Base-by-base conservation (phyloP, 345 rosid genomes). In the Rhizophora apiculata region DNA sequence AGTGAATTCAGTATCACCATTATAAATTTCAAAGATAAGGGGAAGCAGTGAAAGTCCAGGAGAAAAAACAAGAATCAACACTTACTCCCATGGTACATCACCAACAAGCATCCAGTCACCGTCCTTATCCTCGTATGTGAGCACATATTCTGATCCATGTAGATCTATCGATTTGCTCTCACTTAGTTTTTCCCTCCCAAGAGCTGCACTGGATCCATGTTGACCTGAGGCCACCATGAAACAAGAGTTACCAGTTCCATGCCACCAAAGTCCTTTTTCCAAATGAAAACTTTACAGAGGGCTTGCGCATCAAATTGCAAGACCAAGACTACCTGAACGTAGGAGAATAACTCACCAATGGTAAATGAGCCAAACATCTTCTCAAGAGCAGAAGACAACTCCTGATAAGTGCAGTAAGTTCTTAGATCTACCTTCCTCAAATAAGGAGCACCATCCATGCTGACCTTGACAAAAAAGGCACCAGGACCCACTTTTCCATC, bases 11-110 rank as follows among this genome's bases (percentile, higher is more conserved):
- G 59, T 55, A 55, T 55, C 24, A n/a, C 59, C 26, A 21, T 20
- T 8, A 2, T 9, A 7, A 55, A 43, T 55, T 21, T 55, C 15
- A n/a, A 22, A 3, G 27, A 55, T 7, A n/a, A 55, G 59, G 29
- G 8, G 64, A 18, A 30, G 5, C 26, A 52, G 37, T 51, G 67
- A 37, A 27, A 24, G 76, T 20, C 60, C 18, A 18, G 52, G 24
- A 20, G 53, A 55, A 9, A 68, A 49, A 24, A 31, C n/a, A 19
- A 37, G 20, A 54, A 69, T 63, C 8, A 68, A 79, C 75, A 77
- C 96, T 87, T 84, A 93, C 98, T 82, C 89, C 98, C 98, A 93
- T 2, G 98, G 98, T 26, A 93, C 98, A 86, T 93, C 96, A 22
- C 98, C 98, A 29, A 93, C 96, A 9, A 93, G 96, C 96, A 90